phyloP scores from a whole-genome alignment of 768 basidiomycete genomes.

The Postia placenta region DNA sequence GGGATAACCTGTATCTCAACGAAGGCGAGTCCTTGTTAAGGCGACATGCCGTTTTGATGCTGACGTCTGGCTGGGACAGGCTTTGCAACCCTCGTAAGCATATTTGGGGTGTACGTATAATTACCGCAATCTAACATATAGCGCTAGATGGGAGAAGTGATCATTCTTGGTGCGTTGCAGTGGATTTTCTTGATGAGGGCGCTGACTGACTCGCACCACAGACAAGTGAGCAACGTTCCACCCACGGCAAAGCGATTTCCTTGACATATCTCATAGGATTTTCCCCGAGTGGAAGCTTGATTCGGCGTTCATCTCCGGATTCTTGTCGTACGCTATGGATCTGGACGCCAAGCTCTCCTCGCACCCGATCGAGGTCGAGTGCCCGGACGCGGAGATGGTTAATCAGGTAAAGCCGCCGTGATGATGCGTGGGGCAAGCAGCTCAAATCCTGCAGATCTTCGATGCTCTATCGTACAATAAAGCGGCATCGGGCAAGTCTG shows the following conservation, averaged over 20 bases:
- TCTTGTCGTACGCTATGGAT: conserved; percentile 70
- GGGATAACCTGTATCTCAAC: conserved; percentile 80
- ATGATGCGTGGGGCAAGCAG: not conserved
- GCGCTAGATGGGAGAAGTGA: conserved; percentile 74
- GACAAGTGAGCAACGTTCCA: conserved; percentile 35
- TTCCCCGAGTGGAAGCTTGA: conserved; percentile 88
- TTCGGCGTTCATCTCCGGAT: conserved; percentile 70
- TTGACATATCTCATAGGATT: conserved; percentile 36
- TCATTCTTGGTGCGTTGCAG: conserved; percentile 58
- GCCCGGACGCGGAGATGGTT: conserved; percentile 81
- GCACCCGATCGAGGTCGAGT: conserved; percentile 93
- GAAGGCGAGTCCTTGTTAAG: conserved; percentile 52
- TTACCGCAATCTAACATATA: conserved; percentile 3
- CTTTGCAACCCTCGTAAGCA: conserved; percentile 75
- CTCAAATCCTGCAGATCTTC: conserved; percentile 56
- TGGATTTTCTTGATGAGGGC: conserved; percentile 9
- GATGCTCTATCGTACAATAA: conserved; percentile 86
- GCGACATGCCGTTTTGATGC: conserved; percentile 3
- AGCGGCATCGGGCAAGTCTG: conserved; percentile 73
- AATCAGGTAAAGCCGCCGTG: conserved; percentile 46
- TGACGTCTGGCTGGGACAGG: conserved; percentile 31
- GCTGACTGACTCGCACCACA: conserved; percentile 15
- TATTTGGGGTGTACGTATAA: not conserved
- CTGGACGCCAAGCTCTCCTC: conserved; percentile 86
- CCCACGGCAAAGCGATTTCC: not conserved